Evolutionary conservation across 1,284 basidiomycete genomes (phyloP), one percentile per base, ranked within the genome.

Genomic region (Coniferiporia sulphurascens): DNA sequence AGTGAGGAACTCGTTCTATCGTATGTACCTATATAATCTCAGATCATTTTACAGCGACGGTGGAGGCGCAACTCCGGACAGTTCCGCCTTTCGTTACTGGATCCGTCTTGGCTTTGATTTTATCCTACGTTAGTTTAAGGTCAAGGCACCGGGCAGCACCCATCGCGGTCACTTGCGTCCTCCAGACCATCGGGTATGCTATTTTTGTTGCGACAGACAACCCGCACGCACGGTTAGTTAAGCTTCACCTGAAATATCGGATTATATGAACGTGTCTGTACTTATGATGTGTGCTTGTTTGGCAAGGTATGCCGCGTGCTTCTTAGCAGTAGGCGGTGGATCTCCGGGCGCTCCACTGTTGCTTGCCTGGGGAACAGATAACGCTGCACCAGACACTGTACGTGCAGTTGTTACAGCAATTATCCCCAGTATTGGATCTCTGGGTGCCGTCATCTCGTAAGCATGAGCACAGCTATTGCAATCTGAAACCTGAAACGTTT

Each of bases 341-440:
- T 68, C 69, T 45, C 69, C 72, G 5, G 66, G 69, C 43, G 74
- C 69, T 0, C 75, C 75, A 3, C 63, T 76, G 67, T 63, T 74
- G 43, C 65, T 76, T 17, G 69, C 73, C 8, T 76, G 75, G 75
- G 74, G 67, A 17, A 73, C 73, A 17, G 76, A 75, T 49, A 77
- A 77, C 61, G 72, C 75, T 13, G 72, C 75, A 0, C 76, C 75
- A 1, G 75, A 77, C 58, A 77, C 76, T 6, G 71, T 76, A 56
- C 70, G 73, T 44, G 75, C 75, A 8, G 70, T 76, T 7, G 71
- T 69, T 1, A 76, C 73, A 38, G 75, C 73, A 7, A 65, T 73
- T 17, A 73, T 76, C 52, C 70, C 75, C 46, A 72, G 74, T 13
- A 65, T 77, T 27, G 75, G 76, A 1, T 68, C 73, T 21, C 56